A percentile compares a stretch with the other conserved stretches of the same genome.
These are phyloP conservation scores for Pouteria glomerata DNA, from an alignment of 148 eudicot genomes.

Conservation along the genomic window DNA sequence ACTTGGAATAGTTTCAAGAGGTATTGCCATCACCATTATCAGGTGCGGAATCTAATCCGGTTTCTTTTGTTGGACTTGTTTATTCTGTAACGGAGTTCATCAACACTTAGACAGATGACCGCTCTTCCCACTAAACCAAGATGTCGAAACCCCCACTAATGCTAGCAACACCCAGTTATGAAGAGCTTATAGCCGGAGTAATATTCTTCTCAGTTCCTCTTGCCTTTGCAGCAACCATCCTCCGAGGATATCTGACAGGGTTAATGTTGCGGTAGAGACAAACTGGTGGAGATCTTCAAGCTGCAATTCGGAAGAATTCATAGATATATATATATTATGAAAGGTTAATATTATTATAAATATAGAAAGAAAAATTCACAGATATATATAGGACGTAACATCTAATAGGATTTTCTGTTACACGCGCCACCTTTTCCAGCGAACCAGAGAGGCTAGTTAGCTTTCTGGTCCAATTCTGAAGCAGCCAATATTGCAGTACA, in stretches of 20 bases:
- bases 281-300: slow-evolving; percentile 86
- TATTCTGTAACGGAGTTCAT: slow-evolving; percentile 40
- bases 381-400: not conserved
- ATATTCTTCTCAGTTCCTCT: slow-evolving; percentile 33
- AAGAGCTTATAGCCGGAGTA: slow-evolving; percentile 41
- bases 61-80: slow-evolving; percentile 50
- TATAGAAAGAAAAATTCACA: not conserved
- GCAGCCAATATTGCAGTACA: slow-evolving; percentile 22
- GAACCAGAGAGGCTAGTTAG: slow-evolving; percentile 56
- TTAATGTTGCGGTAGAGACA: slow-evolving; percentile 63
- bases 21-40: slow-evolving; percentile 46
- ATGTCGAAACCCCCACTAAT: slow-evolving; percentile 41
- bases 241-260: slow-evolving; percentile 75
- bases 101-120: slow-evolving; percentile 74
- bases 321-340: not conserved
- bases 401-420: not conserved
- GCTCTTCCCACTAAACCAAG: slow-evolving; percentile 95
- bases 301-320: slow-evolving; percentile 29
- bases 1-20: slow-evolving; percentile 35
- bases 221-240: slow-evolving; percentile 60
- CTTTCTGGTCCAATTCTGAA: slow-evolving; percentile 35
- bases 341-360: no score
- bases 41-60: slow-evolving; percentile 37
- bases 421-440: slow-evolving; percentile 84
- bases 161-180: slow-evolving; percentile 39